A percentile compares a stretch with the other conserved stretches of the same genome.
phyloP scores from a whole-genome alignment of 345 rosid genomes.

The Sapria himalayana region DNA sequence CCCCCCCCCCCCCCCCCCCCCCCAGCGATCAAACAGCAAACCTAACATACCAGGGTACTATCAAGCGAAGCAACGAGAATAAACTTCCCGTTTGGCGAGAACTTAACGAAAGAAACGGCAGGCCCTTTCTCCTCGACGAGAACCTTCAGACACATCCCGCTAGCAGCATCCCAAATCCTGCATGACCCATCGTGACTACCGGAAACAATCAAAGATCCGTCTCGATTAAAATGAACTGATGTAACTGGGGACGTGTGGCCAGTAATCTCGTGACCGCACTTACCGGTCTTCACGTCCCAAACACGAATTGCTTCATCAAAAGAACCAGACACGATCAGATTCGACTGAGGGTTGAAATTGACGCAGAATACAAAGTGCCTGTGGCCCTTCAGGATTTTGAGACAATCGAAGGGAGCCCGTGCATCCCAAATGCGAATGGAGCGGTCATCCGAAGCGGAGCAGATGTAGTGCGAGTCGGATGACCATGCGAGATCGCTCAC shows the following conservation, averaged over 20 bases:
- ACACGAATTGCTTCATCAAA: slow-evolving; percentile 74
- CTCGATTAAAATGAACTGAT: slow-evolving; percentile 66
- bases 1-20: no score
- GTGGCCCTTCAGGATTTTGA: slow-evolving; percentile 68
- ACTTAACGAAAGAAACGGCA: slow-evolving; percentile 72
- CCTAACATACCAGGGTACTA: slow-evolving; percentile 69
- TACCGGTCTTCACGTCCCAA: slow-evolving; percentile 90
- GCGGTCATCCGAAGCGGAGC: slow-evolving; percentile 87
- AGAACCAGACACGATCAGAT: slow-evolving; percentile 63
- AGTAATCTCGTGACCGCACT: slow-evolving; percentile 30
- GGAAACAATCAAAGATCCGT: slow-evolving; percentile 83
- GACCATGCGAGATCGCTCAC: slow-evolving; percentile 89
- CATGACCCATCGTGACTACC: slow-evolving; percentile 82
- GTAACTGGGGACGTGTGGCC: slow-evolving; percentile 79
- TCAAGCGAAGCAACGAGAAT: slow-evolving; percentile 82
- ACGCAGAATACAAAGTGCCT: slow-evolving; percentile 67
- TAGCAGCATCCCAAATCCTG: slow-evolving; percentile 76
- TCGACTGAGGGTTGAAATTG: slow-evolving; percentile 75
- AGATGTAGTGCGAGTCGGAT: slow-evolving; percentile 79
- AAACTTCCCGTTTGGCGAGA: slow-evolving; percentile 84
- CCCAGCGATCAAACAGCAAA: no score
- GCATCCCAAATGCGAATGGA: slow-evolving; percentile 94
- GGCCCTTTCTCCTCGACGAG: slow-evolving; percentile 53
- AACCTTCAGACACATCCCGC: slow-evolving; percentile 61
- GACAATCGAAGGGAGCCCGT: slow-evolving; percentile 63